Conservation (phyloP, 345 rosid genomes). For the Bruguiera sexangula region DNA sequence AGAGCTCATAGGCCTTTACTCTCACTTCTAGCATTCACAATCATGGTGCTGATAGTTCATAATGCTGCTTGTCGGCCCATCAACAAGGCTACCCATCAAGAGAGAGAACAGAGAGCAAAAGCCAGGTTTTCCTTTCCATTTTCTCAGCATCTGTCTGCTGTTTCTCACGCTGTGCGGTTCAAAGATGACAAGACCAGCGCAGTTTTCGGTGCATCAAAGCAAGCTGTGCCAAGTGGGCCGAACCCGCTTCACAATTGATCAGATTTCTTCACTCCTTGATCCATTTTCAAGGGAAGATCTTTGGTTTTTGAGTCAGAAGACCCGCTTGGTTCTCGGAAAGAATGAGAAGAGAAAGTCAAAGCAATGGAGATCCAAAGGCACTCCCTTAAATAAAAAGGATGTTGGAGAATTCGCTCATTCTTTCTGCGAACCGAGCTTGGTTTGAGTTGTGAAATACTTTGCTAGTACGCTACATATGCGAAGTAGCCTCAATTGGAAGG, state of each 20-base stretch:
- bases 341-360: neutral
- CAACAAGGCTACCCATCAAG: slow-evolving; percentile 4
- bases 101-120: slow-evolving; percentile 10
- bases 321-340: slow-evolving; percentile 21
- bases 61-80: slow-evolving; percentile 25
- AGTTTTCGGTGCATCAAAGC: slow-evolving; percentile 18
- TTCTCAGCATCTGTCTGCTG: slow-evolving; percentile 13
- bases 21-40: slow-evolving; percentile 17
- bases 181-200: slow-evolving; percentile 11
- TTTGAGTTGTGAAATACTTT: neutral
- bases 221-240: slow-evolving; percentile 49
- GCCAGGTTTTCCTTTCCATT: slow-evolving; percentile 12
- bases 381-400: too few species aligned
- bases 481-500: neutral
- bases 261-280: neutral
- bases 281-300: neutral
- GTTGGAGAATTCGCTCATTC: slow-evolving; percentile 2
- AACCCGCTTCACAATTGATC: slow-evolving; percentile 58
- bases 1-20: slow-evolving; percentile 14
- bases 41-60: slow-evolving; percentile 23
- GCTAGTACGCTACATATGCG: neutral
- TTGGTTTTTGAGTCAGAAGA: neutral
- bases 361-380: too few species aligned
- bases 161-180: slow-evolving; percentile 9
- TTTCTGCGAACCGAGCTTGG: slow-evolving; percentile 16